Evolutionary conservation across 352 stramenopile species (phyloP).

Genomic region (Phytophthora pistaciae): DNA sequence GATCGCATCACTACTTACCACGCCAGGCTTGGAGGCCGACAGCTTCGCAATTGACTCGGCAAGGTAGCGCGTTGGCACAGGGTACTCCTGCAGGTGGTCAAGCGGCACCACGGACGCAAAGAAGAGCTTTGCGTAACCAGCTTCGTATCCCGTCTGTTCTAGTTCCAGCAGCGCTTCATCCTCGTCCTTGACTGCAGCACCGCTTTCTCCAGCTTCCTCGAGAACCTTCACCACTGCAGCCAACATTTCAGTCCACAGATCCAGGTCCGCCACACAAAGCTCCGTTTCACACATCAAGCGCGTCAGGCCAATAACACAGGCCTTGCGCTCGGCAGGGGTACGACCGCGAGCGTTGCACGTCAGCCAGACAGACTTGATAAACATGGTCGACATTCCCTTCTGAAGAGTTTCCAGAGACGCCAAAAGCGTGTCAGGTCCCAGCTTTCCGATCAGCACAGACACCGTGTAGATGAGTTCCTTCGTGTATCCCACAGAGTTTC

Average conservation of each 20-base stretch:
- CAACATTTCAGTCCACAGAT: slow-evolving; percentile 66
- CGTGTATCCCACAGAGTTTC: slow-evolving; percentile 84
- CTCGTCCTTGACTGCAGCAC: slow-evolving; percentile 66
- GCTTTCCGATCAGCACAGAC: slow-evolving; percentile 90
- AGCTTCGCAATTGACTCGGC: slow-evolving; percentile 73
- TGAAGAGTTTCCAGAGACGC: slow-evolving; percentile 89
- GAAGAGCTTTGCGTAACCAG: slow-evolving; percentile 94
- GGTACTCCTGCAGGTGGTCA: slow-evolving; percentile 90
- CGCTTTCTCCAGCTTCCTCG: slow-evolving; percentile 72
- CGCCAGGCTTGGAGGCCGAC: slow-evolving; percentile 67
- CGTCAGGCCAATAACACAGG: slow-evolving; percentile 74
- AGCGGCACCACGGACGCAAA: slow-evolving; percentile 89
- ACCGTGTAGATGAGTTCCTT: slow-evolving; percentile 93
- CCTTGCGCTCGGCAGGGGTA: slow-evolving; percentile 70
- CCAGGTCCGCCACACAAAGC: slow-evolving; percentile 58
- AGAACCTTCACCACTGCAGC: slow-evolving; percentile 62
- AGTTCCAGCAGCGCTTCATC: slow-evolving; percentile 86
- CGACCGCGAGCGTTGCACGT: slow-evolving; percentile 81
- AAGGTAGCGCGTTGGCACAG: slow-evolving; percentile 64
- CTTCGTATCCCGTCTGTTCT: slow-evolving; percentile 92
- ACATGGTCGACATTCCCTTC: slow-evolving; percentile 92
- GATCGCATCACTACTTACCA: slow-evolving; percentile 51
- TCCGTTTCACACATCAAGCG: slow-evolving; percentile 82
- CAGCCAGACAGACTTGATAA: slow-evolving; percentile 92
- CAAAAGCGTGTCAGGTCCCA: slow-evolving; percentile 82